These are phyloP conservation scores for Cryphonectria carpinicola DNA, from an alignment of 2,329 filamentous ascomycete species.

Conservation along the genomic window DNA sequence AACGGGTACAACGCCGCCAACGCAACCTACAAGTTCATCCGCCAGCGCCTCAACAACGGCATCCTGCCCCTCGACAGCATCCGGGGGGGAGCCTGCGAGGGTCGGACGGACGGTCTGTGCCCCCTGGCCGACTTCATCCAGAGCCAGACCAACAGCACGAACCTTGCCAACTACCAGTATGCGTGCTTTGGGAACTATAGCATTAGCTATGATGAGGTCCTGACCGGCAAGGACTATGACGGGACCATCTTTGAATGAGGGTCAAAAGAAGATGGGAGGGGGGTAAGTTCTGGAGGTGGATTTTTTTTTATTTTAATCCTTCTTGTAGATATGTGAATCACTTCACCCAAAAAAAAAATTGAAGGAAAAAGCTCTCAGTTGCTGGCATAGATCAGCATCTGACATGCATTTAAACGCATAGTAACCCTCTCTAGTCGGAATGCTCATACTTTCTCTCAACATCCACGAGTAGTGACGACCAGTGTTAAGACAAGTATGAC, in stretches of 20 bases:
- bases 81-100: conserved; percentile 48
- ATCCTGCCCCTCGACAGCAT: conserved; percentile 52
- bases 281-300: neutral
- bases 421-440: neutral
- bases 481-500: neutral
- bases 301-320: neutral
- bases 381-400: neutral
- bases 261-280: neutral
- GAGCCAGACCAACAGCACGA: conserved; percentile 44
- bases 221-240: conserved; percentile 47
- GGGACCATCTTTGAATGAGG: conserved; percentile 38
- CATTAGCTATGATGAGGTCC: conserved; percentile 37
- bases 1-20: conserved; percentile 50
- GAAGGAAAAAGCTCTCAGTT: neutral
- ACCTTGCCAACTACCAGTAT: conserved; percentile 50
- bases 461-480: neutral
- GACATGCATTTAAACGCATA: neutral
- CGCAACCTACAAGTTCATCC: conserved; percentile 50
- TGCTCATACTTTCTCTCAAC: neutral
- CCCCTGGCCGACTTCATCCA: conserved; percentile 45
- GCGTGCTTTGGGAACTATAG: conserved; percentile 54
- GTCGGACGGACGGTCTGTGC: conserved; percentile 51
- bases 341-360: neutral
- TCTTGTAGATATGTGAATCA: conserved; percentile 6
- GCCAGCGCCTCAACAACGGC: conserved; percentile 54